Evolutionary conservation across 2,329 filamentous ascomycete species (phyloP), one percentile per base, ranked within the genome.

Genomic region (Aureobasidium sp.): DNA sequence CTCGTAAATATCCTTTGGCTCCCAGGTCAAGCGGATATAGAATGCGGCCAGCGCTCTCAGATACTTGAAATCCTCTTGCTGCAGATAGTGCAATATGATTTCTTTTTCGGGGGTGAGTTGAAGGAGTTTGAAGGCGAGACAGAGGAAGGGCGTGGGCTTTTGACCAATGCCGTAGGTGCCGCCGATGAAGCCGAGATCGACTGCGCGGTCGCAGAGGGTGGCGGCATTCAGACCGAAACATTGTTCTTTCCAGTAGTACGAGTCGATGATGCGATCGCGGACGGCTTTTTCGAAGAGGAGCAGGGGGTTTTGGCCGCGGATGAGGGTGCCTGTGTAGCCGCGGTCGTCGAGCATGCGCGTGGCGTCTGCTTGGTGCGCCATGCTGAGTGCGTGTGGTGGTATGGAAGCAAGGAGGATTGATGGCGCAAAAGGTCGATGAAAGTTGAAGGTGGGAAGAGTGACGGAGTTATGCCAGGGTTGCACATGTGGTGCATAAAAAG

Each of bases 231-330:
- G 82, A 45, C 89, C 94, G 76, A 97, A 99, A 74, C 94, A 97
- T 78, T 97, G 92, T 77, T 97, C 94, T 76, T 97, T 97, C 89
- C 91, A 99, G 79, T 96, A 99, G 78, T 96, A 95, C 59, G 87
- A 90, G 72, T 96, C 91, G 68, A 92, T 86, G 75, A 99, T 97
- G 72, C 94, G 91, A 77, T 99, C 94, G 72, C 90, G 89, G 67
- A 97, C 91, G 44, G 91, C 89, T 75, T 96, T 96, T 76, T 97
- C 93, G 82, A 97, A 89, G 64, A 97, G 89, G 5, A 89, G 92
- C n/a, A 91, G 90, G 0, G 93, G 93, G 77, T 97, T 97, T 71
- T 95, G 88, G 64, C 91, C 91, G 73, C 93, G 91, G 65, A 94
- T 87, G 25, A 95, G 84, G 39, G 86, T 77, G 49, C 87, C 89